phyloP scores from a whole-genome alignment of 441 rosid genomes.

The Croton laevigatus region DNA sequence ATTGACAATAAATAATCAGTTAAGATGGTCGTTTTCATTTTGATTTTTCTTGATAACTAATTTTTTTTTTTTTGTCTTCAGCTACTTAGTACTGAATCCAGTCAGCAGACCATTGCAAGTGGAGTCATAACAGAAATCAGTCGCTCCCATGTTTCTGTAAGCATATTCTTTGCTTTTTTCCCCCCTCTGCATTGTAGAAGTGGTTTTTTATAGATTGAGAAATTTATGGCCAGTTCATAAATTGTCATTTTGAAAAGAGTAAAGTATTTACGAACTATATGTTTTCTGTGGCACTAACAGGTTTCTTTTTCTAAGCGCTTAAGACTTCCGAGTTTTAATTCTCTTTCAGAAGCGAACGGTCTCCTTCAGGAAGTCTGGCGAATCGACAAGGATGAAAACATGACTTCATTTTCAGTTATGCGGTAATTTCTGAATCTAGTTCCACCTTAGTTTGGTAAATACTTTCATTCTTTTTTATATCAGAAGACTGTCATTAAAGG shows the following conservation, averaged over 20 bases:
- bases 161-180: slow-evolving; percentile 25
- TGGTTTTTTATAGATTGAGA: slow-evolving; percentile 10
- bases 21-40: neutral
- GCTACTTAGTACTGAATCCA: slow-evolving; percentile 72
- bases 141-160: slow-evolving; percentile 76
- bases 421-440: slow-evolving; percentile 43
- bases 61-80: slow-evolving; percentile 26
- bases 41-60: slow-evolving; percentile 14
- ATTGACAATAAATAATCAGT: neutral
- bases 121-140: slow-evolving; percentile 73
- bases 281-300: slow-evolving; percentile 39
- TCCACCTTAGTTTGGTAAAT: slow-evolving; percentile 10
- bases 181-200: slow-evolving; percentile 7
- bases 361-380: slow-evolving; percentile 70
- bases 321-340: slow-evolving; percentile 62
- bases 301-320: slow-evolving; percentile 80
- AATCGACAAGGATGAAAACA: slow-evolving; percentile 75
- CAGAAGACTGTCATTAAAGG: slow-evolving; percentile 1
- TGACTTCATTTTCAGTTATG: slow-evolving; percentile 83
- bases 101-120: slow-evolving; percentile 59
- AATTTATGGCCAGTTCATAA: slow-evolving; percentile 9
- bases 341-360: slow-evolving; percentile 45
- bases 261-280: slow-evolving; percentile 21
- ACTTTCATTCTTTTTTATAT: slow-evolving; percentile 12
- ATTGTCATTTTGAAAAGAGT: slow-evolving; percentile 17